phyloP scores from a whole-genome alignment of 331 rosid genomes.

The Malus hybrid region DNA sequence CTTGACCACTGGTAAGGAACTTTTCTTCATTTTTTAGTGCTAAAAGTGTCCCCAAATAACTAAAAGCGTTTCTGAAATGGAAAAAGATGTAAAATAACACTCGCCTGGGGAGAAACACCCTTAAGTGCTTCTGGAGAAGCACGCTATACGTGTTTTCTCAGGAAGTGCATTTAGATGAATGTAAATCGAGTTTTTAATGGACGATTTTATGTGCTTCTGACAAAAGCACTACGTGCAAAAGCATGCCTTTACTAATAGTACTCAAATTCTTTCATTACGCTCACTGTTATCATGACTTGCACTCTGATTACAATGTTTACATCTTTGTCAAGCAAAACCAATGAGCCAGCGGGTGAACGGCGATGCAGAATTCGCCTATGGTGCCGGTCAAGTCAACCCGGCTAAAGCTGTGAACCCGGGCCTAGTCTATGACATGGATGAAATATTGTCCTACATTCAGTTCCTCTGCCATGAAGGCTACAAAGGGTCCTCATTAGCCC shows the following conservation, averaged over 20 bases:
- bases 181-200: neutral
- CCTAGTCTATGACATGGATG: slow-evolving; percentile 63
- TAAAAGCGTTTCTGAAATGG: too few relatives aligned
- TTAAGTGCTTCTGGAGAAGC: neutral
- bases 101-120: neutral
- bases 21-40: too few relatives aligned
- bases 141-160: neutral
- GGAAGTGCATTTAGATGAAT: neutral
- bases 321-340: slow-evolving; percentile 47
- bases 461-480: slow-evolving; percentile 83
- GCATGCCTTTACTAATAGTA: neutral
- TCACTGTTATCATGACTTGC: neutral
- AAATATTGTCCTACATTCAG: slow-evolving; percentile 43
- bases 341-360: slow-evolving; percentile 44
- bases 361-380: slow-evolving; percentile 70
- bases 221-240: neutral
- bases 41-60: too few relatives aligned
- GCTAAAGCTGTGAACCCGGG: slow-evolving; percentile 59
- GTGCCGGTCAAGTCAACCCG: slow-evolving; percentile 77
- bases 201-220: neutral
- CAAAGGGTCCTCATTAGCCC: slow-evolving; percentile 33
- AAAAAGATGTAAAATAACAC: too few relatives aligned
- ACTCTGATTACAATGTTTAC: neutral
- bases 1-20: slow-evolving; percentile 57
- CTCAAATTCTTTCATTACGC: neutral